Evolutionary conservation across 1,284 basidiomycete species (phyloP), one percentile per base, ranked within the genome.

Genomic region (Melampsora larici-populina): DNA sequence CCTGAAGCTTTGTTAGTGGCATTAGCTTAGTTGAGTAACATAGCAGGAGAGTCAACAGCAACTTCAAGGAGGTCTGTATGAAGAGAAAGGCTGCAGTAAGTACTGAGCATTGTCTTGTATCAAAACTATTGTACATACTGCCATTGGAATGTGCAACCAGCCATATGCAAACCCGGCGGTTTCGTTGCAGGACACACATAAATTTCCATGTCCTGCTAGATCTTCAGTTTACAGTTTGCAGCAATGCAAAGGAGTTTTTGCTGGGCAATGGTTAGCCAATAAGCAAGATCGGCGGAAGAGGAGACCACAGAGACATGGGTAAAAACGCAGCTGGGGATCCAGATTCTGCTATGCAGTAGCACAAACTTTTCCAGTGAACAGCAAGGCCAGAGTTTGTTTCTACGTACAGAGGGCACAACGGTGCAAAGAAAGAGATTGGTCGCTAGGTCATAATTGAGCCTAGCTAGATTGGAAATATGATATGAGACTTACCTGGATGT

Each of bases 151-250:
- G 51, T 70, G 80, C 93, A 91, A 83, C 96, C 93, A 0, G 93
- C 93, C 21, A 94, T 88, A 80, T 95, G 95, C 85, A 94, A 93
- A 0, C 91, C 92, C 60, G 88, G 86, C 15, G 87, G 87, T 79
- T 87, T 81, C 40, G 96, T 86, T 79, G 89, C 87, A 72, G 88
- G 85, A 80, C 93, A 96, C 17, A 84, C 85, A 90, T 90, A 94
- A 63, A 86, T 85, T 8, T 84, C 84, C 21, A 85, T 83, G 1
- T 60, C 29, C 24, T 63, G n/a, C 29, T 13, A 29, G 51, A 67
- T 46, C 64, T 66, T 6, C 84, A 94, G 92, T 0, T 83, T 85
- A 84, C 94, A 96, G 5, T 86, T 85, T 79, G 88, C 85, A 0
- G 91, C 92, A 18, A 85, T 80, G 82, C 93, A 96, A 82, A 88